Conservation (phyloP, 2,329 filamentous ascomycete species). For the Microascus cirrosus region DNA sequence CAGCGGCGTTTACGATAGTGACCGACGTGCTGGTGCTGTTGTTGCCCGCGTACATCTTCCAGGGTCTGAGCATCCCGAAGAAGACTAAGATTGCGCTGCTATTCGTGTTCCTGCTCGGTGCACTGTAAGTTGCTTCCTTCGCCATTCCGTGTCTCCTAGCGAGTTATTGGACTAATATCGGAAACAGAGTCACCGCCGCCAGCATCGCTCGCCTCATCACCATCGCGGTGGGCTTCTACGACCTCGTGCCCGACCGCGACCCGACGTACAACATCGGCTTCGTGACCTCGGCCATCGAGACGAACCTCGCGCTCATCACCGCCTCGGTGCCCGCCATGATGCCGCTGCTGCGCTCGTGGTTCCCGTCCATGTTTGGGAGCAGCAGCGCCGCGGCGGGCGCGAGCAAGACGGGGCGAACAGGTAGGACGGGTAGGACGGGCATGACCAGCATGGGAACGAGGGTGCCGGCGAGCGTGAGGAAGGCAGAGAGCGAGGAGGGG, state of each 20-base stretch:
- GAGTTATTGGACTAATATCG: neutral
- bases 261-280: slow-evolving; percentile 19
- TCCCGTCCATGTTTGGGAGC: slow-evolving; percentile 18
- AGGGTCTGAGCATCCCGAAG: slow-evolving; percentile 24
- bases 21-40: slow-evolving; percentile 26
- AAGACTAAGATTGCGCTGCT: slow-evolving; percentile 25
- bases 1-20: slow-evolving; percentile 24
- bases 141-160: neutral
- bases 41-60: slow-evolving; percentile 28
- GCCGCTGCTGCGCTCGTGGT: slow-evolving; percentile 20
- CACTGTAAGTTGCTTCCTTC: slow-evolving; percentile 16
- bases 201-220: slow-evolving; percentile 20
- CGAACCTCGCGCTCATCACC: slow-evolving; percentile 24
- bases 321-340: slow-evolving; percentile 22
- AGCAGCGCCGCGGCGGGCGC: too few relatives aligned
- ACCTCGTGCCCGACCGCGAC: slow-evolving; percentile 7
- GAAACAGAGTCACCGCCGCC: slow-evolving; percentile 18
- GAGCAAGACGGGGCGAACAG: too few relatives aligned
- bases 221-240: slow-evolving; percentile 7
- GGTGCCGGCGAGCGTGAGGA: neutral
- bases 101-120: slow-evolving; percentile 25
- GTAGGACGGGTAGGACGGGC: neutral
- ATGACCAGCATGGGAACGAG: too few relatives aligned
- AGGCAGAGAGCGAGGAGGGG: neutral
- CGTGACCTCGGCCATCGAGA: slow-evolving; percentile 19